Evolutionary conservation across 106 monocot genomes (phyloP).

Genomic region (Dioscorea alata): DNA sequence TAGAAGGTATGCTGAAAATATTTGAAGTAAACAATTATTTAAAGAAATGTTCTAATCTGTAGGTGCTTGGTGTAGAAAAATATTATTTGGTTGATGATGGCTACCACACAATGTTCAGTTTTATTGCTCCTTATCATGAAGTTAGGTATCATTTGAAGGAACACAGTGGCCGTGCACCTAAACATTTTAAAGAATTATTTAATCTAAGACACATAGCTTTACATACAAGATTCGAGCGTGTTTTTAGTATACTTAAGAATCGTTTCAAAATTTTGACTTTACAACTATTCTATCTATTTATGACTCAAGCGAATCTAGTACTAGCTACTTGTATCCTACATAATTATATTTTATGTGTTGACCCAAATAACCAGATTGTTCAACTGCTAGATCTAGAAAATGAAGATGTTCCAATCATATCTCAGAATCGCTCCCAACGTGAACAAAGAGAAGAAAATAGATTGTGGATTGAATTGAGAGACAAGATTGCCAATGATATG

Average conservation of each 20-base stretch:
- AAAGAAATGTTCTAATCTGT: too few species aligned
- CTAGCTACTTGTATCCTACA: neutral
- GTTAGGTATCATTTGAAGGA: constrained; percentile 6
- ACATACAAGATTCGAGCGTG: neutral
- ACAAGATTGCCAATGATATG: too few species aligned
- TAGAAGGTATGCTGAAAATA: neutral
- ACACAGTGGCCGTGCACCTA: too few species aligned
- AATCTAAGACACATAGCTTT: neutral
- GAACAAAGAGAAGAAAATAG: too few species aligned
- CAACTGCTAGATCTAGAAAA: too few species aligned
- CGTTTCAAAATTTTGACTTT: neutral
- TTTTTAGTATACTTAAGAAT: neutral
- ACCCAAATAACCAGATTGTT: too few species aligned
- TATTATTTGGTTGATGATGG: constrained; percentile 1
- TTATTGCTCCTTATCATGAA: neutral
- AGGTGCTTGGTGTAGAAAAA: neutral
- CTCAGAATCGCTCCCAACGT: too few species aligned
- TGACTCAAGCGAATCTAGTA: neutral
- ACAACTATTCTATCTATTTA: neutral
- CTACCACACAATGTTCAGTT: neutral
- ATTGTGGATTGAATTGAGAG: too few species aligned
- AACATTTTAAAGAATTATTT: neutral
- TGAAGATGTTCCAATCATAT: too few species aligned
- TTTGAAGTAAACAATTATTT: too few species aligned
- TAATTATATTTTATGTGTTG: too few species aligned